Percentiles rank a stretch among this genome's conserved stretches.
Conservation (phyloP, 371 early-diverging fungal species). For the Mortierella sp. region DNA sequence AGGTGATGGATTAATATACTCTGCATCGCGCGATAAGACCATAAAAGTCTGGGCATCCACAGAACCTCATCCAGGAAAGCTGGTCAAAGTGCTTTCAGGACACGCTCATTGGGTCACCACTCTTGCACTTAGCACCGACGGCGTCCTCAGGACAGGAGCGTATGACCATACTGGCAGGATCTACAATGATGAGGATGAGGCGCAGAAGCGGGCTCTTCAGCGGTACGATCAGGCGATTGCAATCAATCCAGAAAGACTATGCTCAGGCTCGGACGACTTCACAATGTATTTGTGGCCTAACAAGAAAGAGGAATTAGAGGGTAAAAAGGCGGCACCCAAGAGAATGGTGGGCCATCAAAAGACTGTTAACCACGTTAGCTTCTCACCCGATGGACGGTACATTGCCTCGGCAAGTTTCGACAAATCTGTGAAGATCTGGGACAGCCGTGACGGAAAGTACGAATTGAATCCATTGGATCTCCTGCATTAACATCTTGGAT, state of each 20-base stretch:
- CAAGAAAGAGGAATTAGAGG: slow-evolving; percentile 64
- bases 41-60: slow-evolving; percentile 93
- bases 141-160: slow-evolving; percentile 89
- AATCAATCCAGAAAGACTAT: slow-evolving; percentile 81
- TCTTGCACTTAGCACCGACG: slow-evolving; percentile 91
- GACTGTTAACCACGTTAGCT: slow-evolving; percentile 92
- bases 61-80: slow-evolving; percentile 71
- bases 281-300: slow-evolving; percentile 93
- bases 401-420: slow-evolving; percentile 98
- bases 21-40: slow-evolving; percentile 91
- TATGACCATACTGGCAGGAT: slow-evolving; percentile 83
- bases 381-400: slow-evolving; percentile 92
- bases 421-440: slow-evolving; percentile 98
- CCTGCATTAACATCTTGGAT: too few species aligned
- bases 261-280: slow-evolving; percentile 96
- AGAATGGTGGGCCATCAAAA: slow-evolving; percentile 98
- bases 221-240: slow-evolving; percentile 83
- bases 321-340: slow-evolving; percentile 83
- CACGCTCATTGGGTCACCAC: slow-evolving; percentile 97
- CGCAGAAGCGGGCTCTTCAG: slow-evolving; percentile 75
- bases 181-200: slow-evolving; percentile 74
- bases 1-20: slow-evolving; percentile 92
- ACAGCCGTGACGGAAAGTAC: slow-evolving; percentile 88
- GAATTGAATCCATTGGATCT: slow-evolving; percentile 4
- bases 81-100: slow-evolving; percentile 87